Base-by-base conservation (phyloP, 2,329 filamentous ascomycete genomes). In the Cladosporium velox region DNA sequence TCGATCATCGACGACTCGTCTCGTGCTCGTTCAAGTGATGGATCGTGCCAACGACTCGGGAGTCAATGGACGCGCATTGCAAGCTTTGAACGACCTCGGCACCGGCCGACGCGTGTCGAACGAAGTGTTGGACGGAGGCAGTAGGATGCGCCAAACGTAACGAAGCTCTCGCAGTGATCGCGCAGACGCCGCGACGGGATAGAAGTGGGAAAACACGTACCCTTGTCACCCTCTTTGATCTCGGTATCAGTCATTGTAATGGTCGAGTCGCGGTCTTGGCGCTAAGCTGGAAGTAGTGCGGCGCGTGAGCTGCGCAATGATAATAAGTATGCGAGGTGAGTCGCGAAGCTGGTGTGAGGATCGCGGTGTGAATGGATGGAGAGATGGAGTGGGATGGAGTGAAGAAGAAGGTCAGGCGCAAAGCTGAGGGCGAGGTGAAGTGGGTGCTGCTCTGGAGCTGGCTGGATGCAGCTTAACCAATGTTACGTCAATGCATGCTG, bases 141-240 rank as follows among this genome's bases (percentile, higher is more conserved):
- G 63, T 71, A 15, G 58, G n/a, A 67, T 68, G 68, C 68, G 67
- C 67, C 71, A 63, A 61, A 57, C 58, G 32, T 3, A 21, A 32
- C 11, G 28, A 24, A 34, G 59, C 18, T 34, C 26, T 32, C 12
- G 14, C 10, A 10, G 51, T 64, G 24, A 35, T 64, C 51, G 30
- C 57, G 62, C 49, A 32, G 30, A 34, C 47, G 30, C 49, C 41
- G 63, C 44, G 44, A 63, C 62, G 64, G 32, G 55, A 49, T 65
- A n/a, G 55, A 41, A 68, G 59, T 67, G 15, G 35, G 41, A 49
- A 65, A 60, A 59, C 51, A 70, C 74, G 66, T 70, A 76, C 73
- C 74, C 68, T 75, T 57, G 67, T 74, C 73, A 68, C 83, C 84
- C 74, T 84, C 79, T 75, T 85, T 79, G 71, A 82, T 76, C 66